Percentiles rank a stretch among this genome's conserved stretches.
phyloP scores from a whole-genome alignment of 225 moss, liverwort and hornwort genomes.

The Physcomitrellopsis africana region DNA sequence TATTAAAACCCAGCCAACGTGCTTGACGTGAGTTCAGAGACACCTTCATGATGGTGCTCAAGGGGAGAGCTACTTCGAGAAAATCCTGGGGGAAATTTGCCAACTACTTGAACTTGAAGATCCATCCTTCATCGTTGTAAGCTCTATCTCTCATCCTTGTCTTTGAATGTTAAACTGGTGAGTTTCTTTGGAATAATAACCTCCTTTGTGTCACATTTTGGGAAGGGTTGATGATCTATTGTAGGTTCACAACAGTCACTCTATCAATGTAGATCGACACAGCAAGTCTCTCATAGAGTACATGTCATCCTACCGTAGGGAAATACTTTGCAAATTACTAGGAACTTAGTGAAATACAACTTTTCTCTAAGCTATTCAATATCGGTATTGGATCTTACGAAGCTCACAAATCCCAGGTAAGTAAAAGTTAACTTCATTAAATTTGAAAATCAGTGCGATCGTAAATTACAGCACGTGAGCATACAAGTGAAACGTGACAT shows the following conservation, averaged over 20 bases:
- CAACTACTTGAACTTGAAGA: constrained; percentile 64
- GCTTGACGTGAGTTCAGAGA: constrained; percentile 34
- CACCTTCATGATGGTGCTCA: constrained; percentile 30
- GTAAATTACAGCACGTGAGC: too few relatives aligned
- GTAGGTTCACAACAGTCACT: background rate
- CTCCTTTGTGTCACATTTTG: background rate
- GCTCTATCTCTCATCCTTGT: constrained; percentile 19
- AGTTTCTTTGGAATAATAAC: background rate
- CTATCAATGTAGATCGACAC: constrained; percentile 7
- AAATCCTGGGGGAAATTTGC: constrained; percentile 53
- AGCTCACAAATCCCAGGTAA: background rate
- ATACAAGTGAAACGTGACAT: background rate
- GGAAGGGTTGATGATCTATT: constrained; percentile 16
- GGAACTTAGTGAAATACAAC: background rate
- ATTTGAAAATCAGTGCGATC: background rate
- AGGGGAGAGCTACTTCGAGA: constrained; percentile 42
- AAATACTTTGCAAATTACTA: background rate
- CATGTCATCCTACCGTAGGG: constrained; percentile 1
- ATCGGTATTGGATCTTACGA: background rate
- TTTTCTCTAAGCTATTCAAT: background rate
- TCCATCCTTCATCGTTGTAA: constrained; percentile 53
- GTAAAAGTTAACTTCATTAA: background rate
- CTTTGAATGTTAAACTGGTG: background rate
- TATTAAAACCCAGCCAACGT: background rate
- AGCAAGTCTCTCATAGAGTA: background rate